phyloP scores from a whole-genome alignment of 257 asterid genomes.

The Cynanchum wilfordii region DNA sequence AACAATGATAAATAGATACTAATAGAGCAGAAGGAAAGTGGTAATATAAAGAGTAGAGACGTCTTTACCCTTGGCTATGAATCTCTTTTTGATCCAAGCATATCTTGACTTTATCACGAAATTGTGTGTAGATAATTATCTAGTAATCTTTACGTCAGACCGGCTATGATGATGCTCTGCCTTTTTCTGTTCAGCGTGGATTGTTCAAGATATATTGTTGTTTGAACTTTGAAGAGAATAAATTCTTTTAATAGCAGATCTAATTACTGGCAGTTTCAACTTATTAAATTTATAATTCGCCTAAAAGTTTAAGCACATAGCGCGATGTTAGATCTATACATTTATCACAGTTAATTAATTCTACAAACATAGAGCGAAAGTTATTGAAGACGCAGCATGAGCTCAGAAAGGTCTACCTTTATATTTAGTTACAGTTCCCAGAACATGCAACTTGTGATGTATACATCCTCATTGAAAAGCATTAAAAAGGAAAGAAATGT shows the following conservation, averaged over 20 bases:
- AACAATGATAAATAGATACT: too few relatives aligned
- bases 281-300: too few relatives aligned
- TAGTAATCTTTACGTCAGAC: neutral
- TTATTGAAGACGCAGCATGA: neutral
- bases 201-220: neutral
- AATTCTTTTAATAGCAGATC: neutral
- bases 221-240: neutral
- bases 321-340: too few relatives aligned
- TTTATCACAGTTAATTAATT: neutral
- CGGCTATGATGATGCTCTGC: neutral
- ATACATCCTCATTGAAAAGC: neutral
- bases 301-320: too few relatives aligned
- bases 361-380: too few relatives aligned
- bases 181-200: neutral
- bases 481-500: neutral
- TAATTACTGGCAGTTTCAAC: neutral
- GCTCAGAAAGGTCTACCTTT: neutral
- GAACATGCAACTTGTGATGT: neutral
- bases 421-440: neutral
- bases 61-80: too few relatives aligned
- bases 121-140: neutral
- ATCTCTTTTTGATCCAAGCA: too few relatives aligned
- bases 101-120: too few relatives aligned
- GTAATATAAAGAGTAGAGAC: too few relatives aligned
- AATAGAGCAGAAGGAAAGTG: too few relatives aligned